Evolutionary conservation across 2,329 filamentous ascomycete genomes (phyloP), one percentile per base, ranked within the genome.

Genomic region (Pseudopithomyces chartarum): DNA sequence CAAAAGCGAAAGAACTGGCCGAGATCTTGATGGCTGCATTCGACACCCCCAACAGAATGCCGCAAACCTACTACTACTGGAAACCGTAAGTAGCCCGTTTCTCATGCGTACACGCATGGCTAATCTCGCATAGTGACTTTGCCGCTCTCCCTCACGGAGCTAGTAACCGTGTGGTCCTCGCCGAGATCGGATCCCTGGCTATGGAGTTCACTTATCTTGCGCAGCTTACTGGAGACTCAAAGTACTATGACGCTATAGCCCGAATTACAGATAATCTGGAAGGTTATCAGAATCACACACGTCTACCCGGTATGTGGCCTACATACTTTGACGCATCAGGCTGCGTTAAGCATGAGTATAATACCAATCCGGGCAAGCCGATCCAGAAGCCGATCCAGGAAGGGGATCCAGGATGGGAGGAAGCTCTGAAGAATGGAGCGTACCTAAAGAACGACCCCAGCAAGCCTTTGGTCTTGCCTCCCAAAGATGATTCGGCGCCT

Each of bases 1-100:
- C 75, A 39, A 90, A 90, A 70, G 86, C 87, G 1, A 77, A 79
- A 1, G 85, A 90, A 73, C 78, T 90, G 11, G 87, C 83, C 19
- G 83, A 88, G 56, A 75, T 90, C 67, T 76, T 90, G 22, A 87
- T 89, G 68, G 82, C 83, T 22, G 85, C 85, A 1, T 90, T 89
- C 63, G 87, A 90, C 62, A 90, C 88, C 11, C 84, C 85, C 1
- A 88, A 87, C 66, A 81, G 82, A n/a, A 85, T 90, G 81, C 88
- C 88, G 0, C 77, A 85, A 42, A 79, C 79, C 7, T 81, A 82
- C 49, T 88, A 85, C 77, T 78, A 83, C 50, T 86, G 84, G 82
- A 79, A 78, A 52, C 75, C 77, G 54, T 73, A 69, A 56, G 53
- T 57, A 11, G 8, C 64, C 84, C 1, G 36, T n/a, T 19, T 2